Conservation (phyloP, 1,284 basidiomycete genomes). For the Sanghuangporus sanghuang region DNA sequence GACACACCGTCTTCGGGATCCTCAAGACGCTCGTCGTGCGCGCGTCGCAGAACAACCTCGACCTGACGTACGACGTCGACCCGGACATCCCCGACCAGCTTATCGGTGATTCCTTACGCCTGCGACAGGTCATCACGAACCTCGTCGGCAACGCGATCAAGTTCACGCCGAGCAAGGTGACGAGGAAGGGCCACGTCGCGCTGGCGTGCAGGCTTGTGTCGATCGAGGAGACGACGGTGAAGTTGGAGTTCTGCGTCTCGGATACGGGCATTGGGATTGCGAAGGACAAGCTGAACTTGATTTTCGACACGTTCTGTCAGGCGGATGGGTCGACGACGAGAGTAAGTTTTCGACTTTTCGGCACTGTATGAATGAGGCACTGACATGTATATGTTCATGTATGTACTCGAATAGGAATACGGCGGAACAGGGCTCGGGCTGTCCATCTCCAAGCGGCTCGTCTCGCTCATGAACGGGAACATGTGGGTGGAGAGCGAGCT, state of each 20-base stretch:
- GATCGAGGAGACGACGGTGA: constrained; percentile 73
- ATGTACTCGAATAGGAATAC: constrained; percentile 65
- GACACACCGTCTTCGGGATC: constrained; percentile 95
- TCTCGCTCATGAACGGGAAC: constrained; percentile 96
- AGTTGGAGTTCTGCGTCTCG: constrained; percentile 94
- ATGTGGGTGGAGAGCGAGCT: constrained; percentile 98
- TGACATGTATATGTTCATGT: neutral
- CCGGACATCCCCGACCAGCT: constrained; percentile 95
- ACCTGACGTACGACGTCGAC: constrained; percentile 96
- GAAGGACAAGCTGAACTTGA: constrained; percentile 96
- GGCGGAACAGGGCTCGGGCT: constrained; percentile 97
- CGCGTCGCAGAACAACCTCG: constrained; percentile 95
- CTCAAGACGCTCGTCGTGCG: constrained; percentile 98
- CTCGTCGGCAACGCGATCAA: constrained; percentile 94
- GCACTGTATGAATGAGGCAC: constrained; percentile 15
- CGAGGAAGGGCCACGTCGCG: constrained; percentile 86
- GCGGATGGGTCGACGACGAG: constrained; percentile 93
- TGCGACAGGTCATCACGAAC: constrained; percentile 93
- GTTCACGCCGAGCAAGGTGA: constrained; percentile 82
- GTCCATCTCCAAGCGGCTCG: constrained; percentile 91
- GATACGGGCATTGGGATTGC: constrained; percentile 99
- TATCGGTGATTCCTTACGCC: constrained; percentile 91
- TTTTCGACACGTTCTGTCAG: constrained; percentile 99
- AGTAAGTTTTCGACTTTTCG: constrained; percentile 37
- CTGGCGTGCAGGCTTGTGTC: constrained; percentile 80